These are phyloP conservation scores for Emergomyces pasteurianus DNA, from an alignment of 2,329 filamentous ascomycete species.

Conservation along the genomic window DNA sequence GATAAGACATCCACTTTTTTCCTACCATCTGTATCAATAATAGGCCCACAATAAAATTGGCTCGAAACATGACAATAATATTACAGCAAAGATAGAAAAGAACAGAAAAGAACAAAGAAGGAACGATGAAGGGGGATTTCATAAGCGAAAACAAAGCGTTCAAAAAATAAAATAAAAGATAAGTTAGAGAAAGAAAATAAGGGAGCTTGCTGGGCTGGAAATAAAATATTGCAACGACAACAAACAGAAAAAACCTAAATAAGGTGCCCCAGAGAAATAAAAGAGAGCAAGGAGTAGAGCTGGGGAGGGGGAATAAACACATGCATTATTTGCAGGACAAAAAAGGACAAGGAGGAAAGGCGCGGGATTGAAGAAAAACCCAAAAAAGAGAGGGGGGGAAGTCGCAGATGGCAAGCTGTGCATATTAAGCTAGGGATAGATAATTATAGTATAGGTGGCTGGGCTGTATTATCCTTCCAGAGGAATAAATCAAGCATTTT, in stretches of 20 bases:
- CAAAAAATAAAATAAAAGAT: no score
- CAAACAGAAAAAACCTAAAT: no score
- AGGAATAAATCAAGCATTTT: background rate
- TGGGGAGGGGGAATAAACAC: background rate
- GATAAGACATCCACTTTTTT: background rate
- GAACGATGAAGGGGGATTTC: background rate
- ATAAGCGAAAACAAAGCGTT: no score
- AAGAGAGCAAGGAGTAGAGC: no score
- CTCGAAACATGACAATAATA: background rate
- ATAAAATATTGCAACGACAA: no score
- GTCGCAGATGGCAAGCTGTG: no score
- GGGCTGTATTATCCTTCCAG: background rate
- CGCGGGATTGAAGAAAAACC: slow-evolving; percentile 1
- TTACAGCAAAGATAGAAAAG: background rate
- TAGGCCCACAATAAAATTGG: background rate
- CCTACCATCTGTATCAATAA: background rate
- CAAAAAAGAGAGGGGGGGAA: slow-evolving; percentile 2
- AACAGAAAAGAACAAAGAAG: background rate
- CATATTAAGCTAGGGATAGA: background rate
- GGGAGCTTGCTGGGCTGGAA: background rate
- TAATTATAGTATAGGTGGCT: no score
- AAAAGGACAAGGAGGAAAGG: slow-evolving; percentile 5
- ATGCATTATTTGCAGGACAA: background rate
- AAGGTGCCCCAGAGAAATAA: no score
- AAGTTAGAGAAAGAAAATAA: background rate